A percentile compares a stretch with the other conserved stretches of the same genome.
Evolutionary conservation across 495 filamentous ascomycete species (phyloP).

Genomic region (Neurospora terricola): DNA sequence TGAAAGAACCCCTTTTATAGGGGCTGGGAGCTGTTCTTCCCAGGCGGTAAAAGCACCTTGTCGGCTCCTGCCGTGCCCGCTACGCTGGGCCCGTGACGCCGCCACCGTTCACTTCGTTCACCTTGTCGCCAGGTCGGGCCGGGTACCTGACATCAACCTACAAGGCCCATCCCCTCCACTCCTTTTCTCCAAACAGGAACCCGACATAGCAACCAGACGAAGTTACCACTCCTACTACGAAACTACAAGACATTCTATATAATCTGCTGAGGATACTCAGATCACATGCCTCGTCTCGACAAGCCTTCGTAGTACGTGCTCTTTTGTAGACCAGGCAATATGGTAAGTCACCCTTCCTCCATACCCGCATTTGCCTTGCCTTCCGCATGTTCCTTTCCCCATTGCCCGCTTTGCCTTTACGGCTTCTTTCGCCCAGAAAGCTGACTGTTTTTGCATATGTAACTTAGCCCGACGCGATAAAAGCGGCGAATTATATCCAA

Average conservation of each 20-base stretch:
- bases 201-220: neutral
- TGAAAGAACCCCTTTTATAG: neutral
- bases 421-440: neutral
- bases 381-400: neutral
- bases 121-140: neutral
- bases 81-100: neutral
- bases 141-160: neutral
- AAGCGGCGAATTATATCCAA: slow-evolving; percentile 69
- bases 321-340: slow-evolving; percentile 16
- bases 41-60: neutral
- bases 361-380: neutral
- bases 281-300: slow-evolving; percentile 19
- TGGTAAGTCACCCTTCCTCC: slow-evolving; percentile 9
- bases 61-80: neutral
- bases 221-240: neutral
- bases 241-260: neutral
- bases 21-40: neutral
- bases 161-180: neutral
- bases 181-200: neutral
- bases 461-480: slow-evolving; percentile 40
- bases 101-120: neutral
- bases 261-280: slow-evolving; percentile 8
- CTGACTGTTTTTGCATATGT: slow-evolving; percentile 1
- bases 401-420: neutral
- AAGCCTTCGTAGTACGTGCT: slow-evolving; percentile 25